Evolutionary conservation across 2,329 filamentous ascomycete species (phyloP).

Genomic region (Cucurbitaria berberidis): DNA sequence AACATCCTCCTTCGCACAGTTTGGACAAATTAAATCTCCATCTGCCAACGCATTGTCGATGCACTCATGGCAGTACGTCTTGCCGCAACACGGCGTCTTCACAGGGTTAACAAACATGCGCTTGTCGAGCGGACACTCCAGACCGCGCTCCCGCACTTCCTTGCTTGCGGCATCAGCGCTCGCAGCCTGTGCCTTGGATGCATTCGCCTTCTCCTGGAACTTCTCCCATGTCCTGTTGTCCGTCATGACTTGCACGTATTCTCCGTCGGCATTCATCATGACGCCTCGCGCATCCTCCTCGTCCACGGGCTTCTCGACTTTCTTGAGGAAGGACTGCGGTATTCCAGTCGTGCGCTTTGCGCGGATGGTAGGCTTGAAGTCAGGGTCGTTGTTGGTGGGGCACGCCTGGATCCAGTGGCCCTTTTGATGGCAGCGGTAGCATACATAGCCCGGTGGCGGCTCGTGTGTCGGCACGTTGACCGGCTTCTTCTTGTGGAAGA

Average conservation of each 20-base stretch:
- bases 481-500: slow-evolving; percentile 62
- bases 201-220: slow-evolving; percentile 93
- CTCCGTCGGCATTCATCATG: slow-evolving; percentile 97
- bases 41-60: slow-evolving; percentile 99
- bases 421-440: slow-evolving; percentile 94
- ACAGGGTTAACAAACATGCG: slow-evolving; percentile 98
- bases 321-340: slow-evolving; percentile 92
- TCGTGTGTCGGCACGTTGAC: slow-evolving; percentile 88
- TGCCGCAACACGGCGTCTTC: slow-evolving; percentile 98
- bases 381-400: slow-evolving; percentile 97
- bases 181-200: slow-evolving; percentile 81
- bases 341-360: slow-evolving; percentile 98
- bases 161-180: slow-evolving; percentile 78
- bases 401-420: slow-evolving; percentile 99
- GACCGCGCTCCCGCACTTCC: slow-evolving; percentile 83
- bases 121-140: slow-evolving; percentile 96
- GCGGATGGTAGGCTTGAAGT: slow-evolving; percentile 89
- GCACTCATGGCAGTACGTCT: slow-evolving; percentile 99
- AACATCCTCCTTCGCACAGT: slow-evolving; percentile 87
- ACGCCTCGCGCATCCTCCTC: slow-evolving; percentile 88
- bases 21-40: slow-evolving; percentile 95
- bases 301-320: slow-evolving; percentile 86
- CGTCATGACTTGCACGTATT: slow-evolving; percentile 95
- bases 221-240: slow-evolving; percentile 97
- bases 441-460: slow-evolving; percentile 91